A percentile compares a stretch with the other conserved stretches of the same genome.
Conservation (phyloP, 768 basidiomycete genomes). For the Agrocybe pediades region DNA sequence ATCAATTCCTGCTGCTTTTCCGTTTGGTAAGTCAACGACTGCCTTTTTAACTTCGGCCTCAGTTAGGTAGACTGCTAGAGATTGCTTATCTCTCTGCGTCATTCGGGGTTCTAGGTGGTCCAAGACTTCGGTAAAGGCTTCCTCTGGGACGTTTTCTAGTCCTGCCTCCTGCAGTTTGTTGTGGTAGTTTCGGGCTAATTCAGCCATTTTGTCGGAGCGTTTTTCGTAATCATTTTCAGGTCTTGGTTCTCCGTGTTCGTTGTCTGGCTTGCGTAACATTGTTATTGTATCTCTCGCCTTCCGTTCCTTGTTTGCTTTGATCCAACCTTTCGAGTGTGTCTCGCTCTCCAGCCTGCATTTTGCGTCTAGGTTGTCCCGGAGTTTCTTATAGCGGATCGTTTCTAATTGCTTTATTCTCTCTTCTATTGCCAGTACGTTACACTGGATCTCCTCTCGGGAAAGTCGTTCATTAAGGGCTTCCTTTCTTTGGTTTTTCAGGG, state of each 20-base stretch:
- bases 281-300: conserved; percentile 6
- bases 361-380: background rate
- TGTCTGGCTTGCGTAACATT: background rate
- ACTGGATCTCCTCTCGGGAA: background rate
- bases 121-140: background rate
- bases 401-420: background rate
- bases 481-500: background rate
- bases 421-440: background rate
- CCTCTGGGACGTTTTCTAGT: background rate
- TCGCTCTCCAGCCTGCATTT: background rate
- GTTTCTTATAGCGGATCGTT: background rate
- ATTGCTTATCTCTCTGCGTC: background rate
- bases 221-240: too few species aligned
- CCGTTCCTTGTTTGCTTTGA: conserved; percentile 1
- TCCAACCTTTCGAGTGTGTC: conserved; percentile 1
- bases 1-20: conserved; percentile 24
- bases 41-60: conserved; percentile 15
- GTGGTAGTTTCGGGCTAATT: conserved; percentile 29
- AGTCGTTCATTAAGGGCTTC: background rate
- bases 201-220: conserved; percentile 25
- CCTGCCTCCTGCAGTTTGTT: conserved; percentile 25
- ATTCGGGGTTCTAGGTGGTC: background rate
- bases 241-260: too few species aligned
- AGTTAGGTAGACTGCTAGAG: conserved; percentile 1
- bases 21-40: conserved; percentile 13